These are phyloP conservation scores for Rugonectria rugulosa DNA, from an alignment of 2,329 filamentous ascomycete genomes.

Conservation along the genomic window DNA sequence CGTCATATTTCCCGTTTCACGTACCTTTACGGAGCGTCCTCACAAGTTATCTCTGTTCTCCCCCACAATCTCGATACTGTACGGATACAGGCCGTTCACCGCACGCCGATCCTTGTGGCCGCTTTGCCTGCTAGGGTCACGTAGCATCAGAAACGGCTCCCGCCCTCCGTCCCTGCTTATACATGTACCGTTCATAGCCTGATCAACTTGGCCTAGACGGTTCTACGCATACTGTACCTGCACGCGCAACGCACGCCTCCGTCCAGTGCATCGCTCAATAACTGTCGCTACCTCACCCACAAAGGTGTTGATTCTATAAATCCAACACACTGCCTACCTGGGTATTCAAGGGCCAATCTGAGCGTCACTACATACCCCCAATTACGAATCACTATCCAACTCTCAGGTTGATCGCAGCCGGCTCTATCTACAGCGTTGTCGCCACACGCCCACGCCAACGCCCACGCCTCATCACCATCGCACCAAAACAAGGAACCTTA, in stretches of 20 bases:
- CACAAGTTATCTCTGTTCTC: background rate
- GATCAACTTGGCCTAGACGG: background rate
- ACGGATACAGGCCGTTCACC: too few species aligned
- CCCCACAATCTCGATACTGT: constrained; percentile 5
- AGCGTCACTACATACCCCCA: too few species aligned
- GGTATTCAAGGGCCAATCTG: background rate
- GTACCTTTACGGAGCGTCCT: background rate
- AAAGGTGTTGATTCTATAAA: background rate
- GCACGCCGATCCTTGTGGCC: background rate
- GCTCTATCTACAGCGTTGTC: too few species aligned
- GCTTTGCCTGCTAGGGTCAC: constrained; percentile 5
- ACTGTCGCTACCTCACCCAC: background rate
- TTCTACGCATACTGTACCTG: background rate
- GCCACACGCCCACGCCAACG: too few species aligned
- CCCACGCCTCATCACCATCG: background rate
- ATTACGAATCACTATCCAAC: too few species aligned
- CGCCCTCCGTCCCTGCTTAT: constrained; percentile 4
- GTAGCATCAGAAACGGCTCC: constrained; percentile 11
- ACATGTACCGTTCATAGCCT: constrained; percentile 1
- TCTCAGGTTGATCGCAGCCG: too few species aligned
- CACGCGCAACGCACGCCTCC: background rate
- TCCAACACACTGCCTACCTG: background rate
- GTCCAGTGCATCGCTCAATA: background rate
- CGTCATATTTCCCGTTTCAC: too few species aligned
- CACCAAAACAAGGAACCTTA: background rate